Evolutionary conservation across 768 basidiomycete genomes (phyloP), one percentile per base, ranked within the genome.

Genomic region (Serendipita indica): DNA sequence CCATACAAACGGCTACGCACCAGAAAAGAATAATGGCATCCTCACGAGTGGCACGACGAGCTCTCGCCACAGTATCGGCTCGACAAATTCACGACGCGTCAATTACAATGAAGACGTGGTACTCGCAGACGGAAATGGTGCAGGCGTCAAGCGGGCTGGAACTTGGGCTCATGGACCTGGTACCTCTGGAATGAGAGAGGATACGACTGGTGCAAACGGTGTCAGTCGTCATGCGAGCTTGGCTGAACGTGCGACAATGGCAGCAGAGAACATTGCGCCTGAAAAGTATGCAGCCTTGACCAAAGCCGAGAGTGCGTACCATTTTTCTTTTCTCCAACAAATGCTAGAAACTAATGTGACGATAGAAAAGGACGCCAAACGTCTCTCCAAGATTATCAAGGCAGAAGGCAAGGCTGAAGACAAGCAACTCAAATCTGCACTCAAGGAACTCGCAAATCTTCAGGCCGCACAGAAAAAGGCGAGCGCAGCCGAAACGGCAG

Each of bases 331-430:
- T n/a, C n/a, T n/a, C n/a, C n/a, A n/a, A n/a, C n/a, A n/a, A n/a
- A n/a, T n/a, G n/a, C n/a, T n/a, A n/a, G n/a, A n/a, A n/a, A n/a
- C 45, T 12, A n/a, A 12, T 27, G 14, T 27, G 13, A n/a, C 13
- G 25, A 22, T 27, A 63, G 58, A 39, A 16, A 61, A 61, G 33
- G 69, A 71, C 45, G 69, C 69, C 39, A 65, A 64, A 39, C 64
- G 69, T 20, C 63, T 71, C 41, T 59, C 67, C 61, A 70, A 70
- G 63, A 64, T 71, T 37, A 70, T 71, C 64, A 69, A 69, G 60
- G 27, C 58, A 14, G 70, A 71, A 59, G 70, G 63, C 35, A 68
- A 69, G 57, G 63, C 65, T 22, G 69, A 71, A 56, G 65, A 67
- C 58, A 63, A 64, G 37, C 64, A 67, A 18, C 67, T 71, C 58